A percentile compares a stretch with the other conserved stretches of the same genome.
Evolutionary conservation across 306 rosid species (phyloP).

Genomic region (Citrullus colocynthis): DNA sequence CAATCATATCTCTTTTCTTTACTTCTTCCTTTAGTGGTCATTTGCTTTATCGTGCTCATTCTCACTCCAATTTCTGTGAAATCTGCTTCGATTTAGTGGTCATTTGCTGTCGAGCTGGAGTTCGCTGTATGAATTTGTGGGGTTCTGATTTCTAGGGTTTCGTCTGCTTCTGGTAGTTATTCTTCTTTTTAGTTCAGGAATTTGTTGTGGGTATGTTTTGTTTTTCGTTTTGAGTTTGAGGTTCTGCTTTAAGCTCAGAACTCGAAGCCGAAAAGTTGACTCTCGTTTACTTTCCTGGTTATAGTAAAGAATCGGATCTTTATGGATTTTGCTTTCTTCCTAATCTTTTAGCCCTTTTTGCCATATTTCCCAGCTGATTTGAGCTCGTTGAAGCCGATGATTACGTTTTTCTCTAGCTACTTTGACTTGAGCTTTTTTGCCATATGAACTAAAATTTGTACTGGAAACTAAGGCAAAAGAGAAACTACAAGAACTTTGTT

Average conservation of each 20-base stretch:
- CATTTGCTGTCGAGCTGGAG: neutral
- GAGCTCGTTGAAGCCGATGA: neutral
- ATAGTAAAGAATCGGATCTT: slow-evolving; percentile 3
- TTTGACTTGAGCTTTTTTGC: neutral
- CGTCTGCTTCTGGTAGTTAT: neutral
- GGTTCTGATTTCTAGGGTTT: slow-evolving; percentile 19
- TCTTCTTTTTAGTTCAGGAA: neutral
- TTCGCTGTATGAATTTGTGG: neutral
- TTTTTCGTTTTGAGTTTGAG: neutral
- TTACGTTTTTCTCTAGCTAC: neutral
- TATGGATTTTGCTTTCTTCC: neutral
- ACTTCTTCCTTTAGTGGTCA: neutral
- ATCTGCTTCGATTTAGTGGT: slow-evolving; percentile 2
- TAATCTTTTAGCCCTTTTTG: neutral
- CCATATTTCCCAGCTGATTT: neutral
- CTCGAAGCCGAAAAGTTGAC: neutral
- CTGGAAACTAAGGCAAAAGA: neutral
- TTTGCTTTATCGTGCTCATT: neutral
- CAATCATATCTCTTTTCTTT: neutral
- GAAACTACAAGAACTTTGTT: neutral
- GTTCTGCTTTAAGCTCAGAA: neutral
- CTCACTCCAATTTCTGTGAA: neutral
- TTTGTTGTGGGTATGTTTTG: neutral
- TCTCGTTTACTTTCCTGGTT: slow-evolving; percentile 4
- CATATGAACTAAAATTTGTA: neutral